Percentiles rank a stretch among this genome's conserved stretches.
These are phyloP conservation scores for Draba incana DNA, from an alignment of 345 rosid genomes.

Conservation along the genomic window DNA sequence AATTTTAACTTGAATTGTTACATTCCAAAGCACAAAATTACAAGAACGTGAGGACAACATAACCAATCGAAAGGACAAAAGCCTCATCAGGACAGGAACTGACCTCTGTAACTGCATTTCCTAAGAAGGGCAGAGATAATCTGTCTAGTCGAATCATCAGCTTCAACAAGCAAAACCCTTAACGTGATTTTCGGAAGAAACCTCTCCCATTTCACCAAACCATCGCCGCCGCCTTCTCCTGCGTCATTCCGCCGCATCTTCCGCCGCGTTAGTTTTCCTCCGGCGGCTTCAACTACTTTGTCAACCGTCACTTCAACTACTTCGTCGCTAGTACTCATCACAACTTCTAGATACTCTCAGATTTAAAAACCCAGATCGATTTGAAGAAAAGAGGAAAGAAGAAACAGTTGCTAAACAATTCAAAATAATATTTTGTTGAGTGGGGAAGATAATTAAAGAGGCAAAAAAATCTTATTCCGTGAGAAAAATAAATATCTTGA, in stretches of 20 bases:
- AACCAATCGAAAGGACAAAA: too few species aligned
- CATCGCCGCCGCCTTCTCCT: conserved; percentile 39
- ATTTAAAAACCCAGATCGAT: conserved; percentile 6
- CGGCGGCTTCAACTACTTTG: conserved; percentile 26
- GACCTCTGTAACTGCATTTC: conserved; percentile 88
- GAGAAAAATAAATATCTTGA: conserved; percentile 46
- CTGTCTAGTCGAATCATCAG: conserved; percentile 95
- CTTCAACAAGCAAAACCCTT: conserved; percentile 83
- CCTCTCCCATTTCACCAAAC: conserved; percentile 64
- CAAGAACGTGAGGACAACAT: background rate
- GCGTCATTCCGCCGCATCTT: conserved; percentile 36
- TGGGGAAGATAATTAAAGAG: conserved; percentile 3
- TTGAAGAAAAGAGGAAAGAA: conserved; percentile 9
- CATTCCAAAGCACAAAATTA: conserved; percentile 12
- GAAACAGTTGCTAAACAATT: conserved; percentile 23
- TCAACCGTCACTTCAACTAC: conserved; percentile 42
- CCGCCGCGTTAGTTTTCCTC: conserved; percentile 38
- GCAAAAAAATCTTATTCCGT: background rate
- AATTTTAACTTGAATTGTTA: conserved; percentile 10
- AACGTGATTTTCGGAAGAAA: conserved; percentile 69
- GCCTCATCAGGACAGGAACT: conserved; percentile 33
- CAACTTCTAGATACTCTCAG: conserved; percentile 34
- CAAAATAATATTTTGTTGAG: conserved; percentile 3
- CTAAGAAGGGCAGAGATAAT: conserved; percentile 81
- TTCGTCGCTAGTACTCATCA: conserved; percentile 47